Evolutionary conservation across 2,329 filamentous ascomycete genomes (phyloP), one percentile per base, ranked within the genome.

Genomic region (Cladosporium sp.): DNA sequence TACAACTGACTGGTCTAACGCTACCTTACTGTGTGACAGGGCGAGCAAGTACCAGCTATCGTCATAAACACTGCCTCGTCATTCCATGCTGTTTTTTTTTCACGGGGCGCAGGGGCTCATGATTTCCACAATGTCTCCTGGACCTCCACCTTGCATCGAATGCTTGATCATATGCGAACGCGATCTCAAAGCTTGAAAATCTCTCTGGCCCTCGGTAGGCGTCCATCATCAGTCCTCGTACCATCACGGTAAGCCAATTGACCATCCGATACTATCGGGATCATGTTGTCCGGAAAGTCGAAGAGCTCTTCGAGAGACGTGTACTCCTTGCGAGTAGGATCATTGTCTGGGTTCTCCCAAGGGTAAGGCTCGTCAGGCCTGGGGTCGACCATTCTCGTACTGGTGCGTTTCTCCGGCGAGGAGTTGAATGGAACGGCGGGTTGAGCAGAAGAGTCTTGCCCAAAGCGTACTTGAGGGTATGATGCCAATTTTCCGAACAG

Each of bases 211-310:
- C 67, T 59, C 28, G 63, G 61, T 48, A 72, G 34, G 30, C 56
- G 34, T 14, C 68, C 69, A 59, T 68, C 56, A 46, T 63, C 60
- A 14, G 23, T 63, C 60, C 49, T 63, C 49, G 49, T 63, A n/a
- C 60, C 60, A 34, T 70, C 68, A 13, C 70, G 68, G 56, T 65
- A 71, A 46, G 67, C 72, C 46, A 75, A 63, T 49, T 72, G 64
- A 13, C 67, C 67, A 26, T 74, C 67, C 43, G 68, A 58, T 11
- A 72, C 48, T 32, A 70, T 68, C 25, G 69, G 65, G 14, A 71
- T 67, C 23, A 69, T 62, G 51, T 68, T 58, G 10, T 60, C 56
- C 5, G 70, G 70, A 43, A 70, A 54, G 32, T 67, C 68, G 32
- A 72, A 66, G 30, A 73, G 57, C 49, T 72, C 70, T 25, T 72